phyloP scores from a whole-genome alignment of 306 rosid genomes.

The Begonia loranthoides region DNA sequence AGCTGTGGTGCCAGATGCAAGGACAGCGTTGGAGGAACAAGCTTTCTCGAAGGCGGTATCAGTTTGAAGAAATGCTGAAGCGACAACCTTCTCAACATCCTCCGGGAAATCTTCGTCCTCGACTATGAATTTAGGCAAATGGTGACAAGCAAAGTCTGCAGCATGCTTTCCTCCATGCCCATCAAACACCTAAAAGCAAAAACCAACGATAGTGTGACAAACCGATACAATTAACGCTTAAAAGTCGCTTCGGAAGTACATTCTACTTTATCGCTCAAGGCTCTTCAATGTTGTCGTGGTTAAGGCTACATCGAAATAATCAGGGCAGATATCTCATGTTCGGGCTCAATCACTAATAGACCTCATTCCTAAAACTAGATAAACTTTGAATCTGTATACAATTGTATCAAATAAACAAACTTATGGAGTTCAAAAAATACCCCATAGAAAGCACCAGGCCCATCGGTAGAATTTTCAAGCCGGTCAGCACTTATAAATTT shows the following conservation, averaged over 20 bases:
- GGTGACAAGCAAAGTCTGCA: conserved; percentile 65
- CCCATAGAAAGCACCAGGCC: conserved; percentile 72
- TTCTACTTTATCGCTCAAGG: no score
- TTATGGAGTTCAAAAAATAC: conserved; percentile 15
- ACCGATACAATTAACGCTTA: no score
- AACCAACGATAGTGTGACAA: conserved; percentile 13
- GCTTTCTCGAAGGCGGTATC: conserved; percentile 79
- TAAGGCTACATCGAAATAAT: no score
- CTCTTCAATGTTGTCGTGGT: no score
- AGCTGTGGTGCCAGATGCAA: conserved; percentile 90
- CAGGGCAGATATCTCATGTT: no score
- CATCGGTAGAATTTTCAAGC: conserved; percentile 24
- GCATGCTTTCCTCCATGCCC: conserved; percentile 97
- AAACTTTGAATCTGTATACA: no score
- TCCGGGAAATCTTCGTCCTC: conserved; percentile 51
- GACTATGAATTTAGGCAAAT: conserved; percentile 56
- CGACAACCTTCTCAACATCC: conserved; percentile 52
- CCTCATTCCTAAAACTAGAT: no score
- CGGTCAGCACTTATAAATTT: conserved; percentile 29
- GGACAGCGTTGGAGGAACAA: conserved; percentile 53
- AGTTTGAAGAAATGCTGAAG: conserved; percentile 68
- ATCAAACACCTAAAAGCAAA: conserved; percentile 45
- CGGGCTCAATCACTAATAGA: no score
- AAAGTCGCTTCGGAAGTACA: no score
- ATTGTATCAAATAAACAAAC: no score